Conservation (phyloP, 129 eudicot species). For the Rutidosis leptorrhynchoides region DNA sequence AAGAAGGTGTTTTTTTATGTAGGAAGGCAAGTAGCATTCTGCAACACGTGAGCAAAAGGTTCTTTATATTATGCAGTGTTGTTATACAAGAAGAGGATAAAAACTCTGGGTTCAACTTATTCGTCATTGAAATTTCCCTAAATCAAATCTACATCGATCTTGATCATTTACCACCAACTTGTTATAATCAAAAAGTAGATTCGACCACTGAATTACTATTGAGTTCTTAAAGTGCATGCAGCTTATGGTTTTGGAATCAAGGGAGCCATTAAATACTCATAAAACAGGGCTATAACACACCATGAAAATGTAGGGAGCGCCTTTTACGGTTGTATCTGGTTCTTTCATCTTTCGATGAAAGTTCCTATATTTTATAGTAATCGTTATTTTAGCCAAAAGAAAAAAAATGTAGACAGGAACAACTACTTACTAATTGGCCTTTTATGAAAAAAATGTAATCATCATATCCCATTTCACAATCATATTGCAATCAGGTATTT, state of each 20-base stretch:
- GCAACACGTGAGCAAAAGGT: background rate
- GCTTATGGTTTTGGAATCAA: background rate
- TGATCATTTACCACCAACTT: background rate
- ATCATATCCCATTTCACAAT: no score
- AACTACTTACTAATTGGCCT: no score
- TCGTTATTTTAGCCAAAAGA: no score
- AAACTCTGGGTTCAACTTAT: background rate
- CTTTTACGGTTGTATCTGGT: no score
- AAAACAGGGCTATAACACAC: background rate
- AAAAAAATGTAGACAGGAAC: background rate
- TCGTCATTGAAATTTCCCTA: background rate
- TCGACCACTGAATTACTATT: background rate
- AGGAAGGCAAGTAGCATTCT: background rate
- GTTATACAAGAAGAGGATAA: no score
- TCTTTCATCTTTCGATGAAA: no score
- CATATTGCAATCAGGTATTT: no score
- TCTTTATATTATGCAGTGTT: background rate
- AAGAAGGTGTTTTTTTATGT: background rate
- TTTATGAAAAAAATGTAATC: no score
- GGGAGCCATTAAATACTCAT: background rate
- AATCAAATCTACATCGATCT: constrained; percentile 5
- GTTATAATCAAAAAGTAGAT: background rate
- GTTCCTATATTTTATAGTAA: no score
- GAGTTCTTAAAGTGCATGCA: background rate
- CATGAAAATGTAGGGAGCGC: background rate